Conservation (phyloP, 78 protist species). For the Polysphondylium violaceum region DNA sequence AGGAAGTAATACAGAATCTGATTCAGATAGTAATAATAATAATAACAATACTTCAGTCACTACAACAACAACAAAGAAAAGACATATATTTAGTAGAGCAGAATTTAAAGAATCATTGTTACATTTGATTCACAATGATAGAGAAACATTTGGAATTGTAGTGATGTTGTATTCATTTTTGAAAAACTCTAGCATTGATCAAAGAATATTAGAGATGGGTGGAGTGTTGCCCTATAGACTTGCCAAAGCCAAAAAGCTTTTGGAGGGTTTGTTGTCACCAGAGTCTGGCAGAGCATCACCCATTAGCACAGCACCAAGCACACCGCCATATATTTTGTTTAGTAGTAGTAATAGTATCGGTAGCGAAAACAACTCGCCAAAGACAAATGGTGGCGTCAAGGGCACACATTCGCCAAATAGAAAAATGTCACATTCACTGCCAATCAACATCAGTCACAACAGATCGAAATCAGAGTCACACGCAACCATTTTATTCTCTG, state of each 20-base stretch:
- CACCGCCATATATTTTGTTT: not conserved
- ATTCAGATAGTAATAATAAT: not conserved
- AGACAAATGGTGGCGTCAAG: not conserved
- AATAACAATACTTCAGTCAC: not conserved
- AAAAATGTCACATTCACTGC: slow-evolving; percentile 59
- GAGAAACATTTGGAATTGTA: slow-evolving; percentile 75
- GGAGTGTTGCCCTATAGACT: slow-evolving; percentile 78
- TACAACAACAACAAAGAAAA: not conserved
- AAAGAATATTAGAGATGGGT: slow-evolving; percentile 53
- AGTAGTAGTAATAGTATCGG: not conserved
- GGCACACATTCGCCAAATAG: not conserved
- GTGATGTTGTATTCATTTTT: slow-evolving; percentile 41
- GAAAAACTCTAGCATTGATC: slow-evolving; percentile 54
- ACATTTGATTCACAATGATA: slow-evolving; percentile 17
- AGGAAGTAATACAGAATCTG: not conserved
- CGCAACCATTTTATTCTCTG: slow-evolving; percentile 7
- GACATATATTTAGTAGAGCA: slow-evolving; percentile 5
- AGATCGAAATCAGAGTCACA: slow-evolving; percentile 74
- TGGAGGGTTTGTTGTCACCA: slow-evolving; percentile 69
- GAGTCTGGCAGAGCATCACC: slow-evolving; percentile 9
- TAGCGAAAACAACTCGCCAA: not conserved
- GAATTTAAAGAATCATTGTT: slow-evolving; percentile 54
- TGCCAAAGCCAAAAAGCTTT: slow-evolving; percentile 58
- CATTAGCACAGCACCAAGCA: not conserved
- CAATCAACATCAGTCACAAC: slow-evolving; percentile 13